Evolutionary conservation across 1,284 basidiomycete species (phyloP), one percentile per base, ranked within the genome.

Genomic region (Sparassis latifolia): DNA sequence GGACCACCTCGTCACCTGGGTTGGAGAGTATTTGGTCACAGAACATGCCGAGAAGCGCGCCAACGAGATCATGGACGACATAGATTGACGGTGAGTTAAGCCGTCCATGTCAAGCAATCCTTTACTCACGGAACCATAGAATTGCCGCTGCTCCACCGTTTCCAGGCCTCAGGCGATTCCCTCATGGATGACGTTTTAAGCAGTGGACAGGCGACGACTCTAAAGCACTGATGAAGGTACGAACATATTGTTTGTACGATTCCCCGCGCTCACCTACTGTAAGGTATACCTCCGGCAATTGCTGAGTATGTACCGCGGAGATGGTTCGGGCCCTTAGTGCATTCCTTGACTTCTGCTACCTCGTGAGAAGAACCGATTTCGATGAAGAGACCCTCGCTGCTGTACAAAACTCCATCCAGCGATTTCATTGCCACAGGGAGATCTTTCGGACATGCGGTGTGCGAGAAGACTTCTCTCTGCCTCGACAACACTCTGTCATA

Each of bases 231-330:
- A 61, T 61, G 59, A 61, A 61, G 55, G 57, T 56, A 42, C 5
- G 39, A 20, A 9, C 35, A 7, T 37, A 6, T 37, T 12, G 7
- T 37, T 12, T 37, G 7, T 6, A 37, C 12, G 35, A 12, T 37
- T 12, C 35, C 35, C 6, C 35, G 12, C 35, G 4, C 3, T 49
- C 29, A 3, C 6, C 6, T 37, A 6, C 7, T 7, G 4, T 33
- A 27, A 62, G 61, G 57, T 63, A 1, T 62, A 54, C 35, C 37
- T 64, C 0, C 62, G 5, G 61, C 59, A 1, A 58, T 64, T n/a
- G 40, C 12, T 3, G 62, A 58, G 2, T 42, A 52, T 43, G 56
- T 64, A 2, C 62, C 5, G 6, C 3, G 2, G 33, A 58, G 10
- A 61, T 64, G 47, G 54, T 64, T 2, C 42, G 40, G 1, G 33